Evolutionary conservation across 306 rosid genomes (phyloP), one percentile per base, ranked within the genome.

Genomic region (Trifolium fragiferum): DNA sequence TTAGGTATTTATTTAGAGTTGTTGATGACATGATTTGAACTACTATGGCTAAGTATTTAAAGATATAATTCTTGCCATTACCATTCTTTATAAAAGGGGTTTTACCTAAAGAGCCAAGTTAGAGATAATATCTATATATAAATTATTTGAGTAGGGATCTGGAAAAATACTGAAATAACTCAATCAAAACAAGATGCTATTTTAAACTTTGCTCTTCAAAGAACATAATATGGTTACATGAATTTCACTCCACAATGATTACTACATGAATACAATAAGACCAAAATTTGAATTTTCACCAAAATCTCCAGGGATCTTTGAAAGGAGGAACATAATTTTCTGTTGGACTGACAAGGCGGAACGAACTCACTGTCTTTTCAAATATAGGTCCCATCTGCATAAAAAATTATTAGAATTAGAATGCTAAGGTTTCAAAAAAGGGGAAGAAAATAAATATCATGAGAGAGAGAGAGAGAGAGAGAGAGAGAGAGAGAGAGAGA

Each of bases 291-390:
- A 59, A 33, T 19, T 61, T 80, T 87, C 86, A 95, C 99, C 99
- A 95, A 89, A 95, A 92, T 84, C 98, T 87, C 98, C 99, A 95
- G 2, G 97, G 99, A 86, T 92, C 99, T 87, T 90, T 89, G 87
- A 38, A 90, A 18, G 99, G 98, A 81, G 99, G 98, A 70, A 92
- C 93, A 72, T 95, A 92, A 32, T 90, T 78, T 78, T 92, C 90
- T 0, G 97, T 90, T 11, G 99, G 93, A 30, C 87, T 84, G 19
- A 86, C 77, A 61, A 95, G 98, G 47, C 88, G 93, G 81, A 92
- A 95, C n/a, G 99, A 95, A 68, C 79, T 84, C 65, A 86, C 93
- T 2, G 97, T 75, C 76, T 90, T 81, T 75, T 87, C 76, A 78
- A 94, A 77, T 59, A 87, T 43, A 74, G 95, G 89, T 69, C 99